Percentiles rank a stretch among this genome's conserved stretches.
Evolutionary conservation across 768 basidiomycete genomes (phyloP).

Genomic region (Tulasnella sp.): DNA sequence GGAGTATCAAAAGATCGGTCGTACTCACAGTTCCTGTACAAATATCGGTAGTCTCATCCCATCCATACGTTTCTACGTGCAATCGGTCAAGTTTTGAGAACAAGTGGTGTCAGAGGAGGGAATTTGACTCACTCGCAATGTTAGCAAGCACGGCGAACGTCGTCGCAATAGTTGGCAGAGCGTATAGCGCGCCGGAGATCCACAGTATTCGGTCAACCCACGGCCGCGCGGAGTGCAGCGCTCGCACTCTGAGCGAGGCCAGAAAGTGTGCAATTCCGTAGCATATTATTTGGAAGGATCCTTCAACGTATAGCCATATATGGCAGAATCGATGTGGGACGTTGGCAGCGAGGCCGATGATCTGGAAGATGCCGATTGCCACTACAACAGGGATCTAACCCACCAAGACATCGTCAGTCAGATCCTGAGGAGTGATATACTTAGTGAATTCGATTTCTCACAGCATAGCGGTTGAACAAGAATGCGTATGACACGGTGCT

Average conservation of each 20-base stretch:
- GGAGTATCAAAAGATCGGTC: neutral
- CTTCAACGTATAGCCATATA: neutral
- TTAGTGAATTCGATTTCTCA: neutral
- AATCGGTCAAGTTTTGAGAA: neutral
- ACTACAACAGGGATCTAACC: neutral
- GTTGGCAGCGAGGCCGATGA: neutral
- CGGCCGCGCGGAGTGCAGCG: neutral
- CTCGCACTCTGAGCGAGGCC: neutral
- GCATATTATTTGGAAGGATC: neutral
- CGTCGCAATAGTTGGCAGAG: neutral
- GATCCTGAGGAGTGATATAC: neutral
- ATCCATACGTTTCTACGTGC: neutral
- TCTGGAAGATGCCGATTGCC: neutral
- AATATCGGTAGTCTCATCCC: neutral
- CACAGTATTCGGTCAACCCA: neutral
- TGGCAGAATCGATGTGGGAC: neutral
- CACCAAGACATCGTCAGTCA: neutral
- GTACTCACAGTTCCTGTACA: neutral
- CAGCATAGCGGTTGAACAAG: neutral
- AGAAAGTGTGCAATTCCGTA: neutral
- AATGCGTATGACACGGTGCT: neutral
- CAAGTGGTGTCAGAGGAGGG: neutral
- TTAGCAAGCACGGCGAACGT: neutral
- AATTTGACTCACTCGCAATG: neutral
- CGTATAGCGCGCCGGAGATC: neutral